These are phyloP conservation scores for Ascomycota sp. DNA, from an alignment of 2,329 filamentous ascomycete species.

Conservation along the genomic window DNA sequence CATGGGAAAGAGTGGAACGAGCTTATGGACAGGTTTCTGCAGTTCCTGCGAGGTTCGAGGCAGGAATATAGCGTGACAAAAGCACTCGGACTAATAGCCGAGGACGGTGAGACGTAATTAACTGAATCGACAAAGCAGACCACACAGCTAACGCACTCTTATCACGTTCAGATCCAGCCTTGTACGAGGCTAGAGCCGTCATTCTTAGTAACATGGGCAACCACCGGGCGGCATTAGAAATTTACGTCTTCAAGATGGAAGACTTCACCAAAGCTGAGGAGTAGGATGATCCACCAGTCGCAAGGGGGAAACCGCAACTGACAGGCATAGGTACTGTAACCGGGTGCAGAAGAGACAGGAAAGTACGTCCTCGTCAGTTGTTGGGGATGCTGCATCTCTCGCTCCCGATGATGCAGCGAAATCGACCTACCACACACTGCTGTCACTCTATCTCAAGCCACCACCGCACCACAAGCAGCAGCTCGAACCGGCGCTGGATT, in stretches of 20 bases:
- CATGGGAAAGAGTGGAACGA: constrained; percentile 29
- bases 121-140: too few species aligned
- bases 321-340: constrained; percentile 57
- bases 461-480: constrained; percentile 51
- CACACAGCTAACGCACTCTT: background rate
- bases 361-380: constrained; percentile 14
- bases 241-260: constrained; percentile 87
- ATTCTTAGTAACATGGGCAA: constrained; percentile 88
- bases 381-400: constrained; percentile 12
- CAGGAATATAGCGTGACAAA: constrained; percentile 58
- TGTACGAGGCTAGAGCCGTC: constrained; percentile 78
- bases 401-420: constrained; percentile 32
- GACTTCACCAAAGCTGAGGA: constrained; percentile 85
- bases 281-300: constrained; percentile 10
- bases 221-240: constrained; percentile 87
- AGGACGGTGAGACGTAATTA: constrained; percentile 42
- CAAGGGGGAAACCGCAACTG: constrained; percentile 3
- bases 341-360: constrained; percentile 49
- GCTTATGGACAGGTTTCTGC: constrained; percentile 46
- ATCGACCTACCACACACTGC: constrained; percentile 80
- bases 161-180: constrained; percentile 43
- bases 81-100: constrained; percentile 58
- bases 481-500: constrained; percentile 59
- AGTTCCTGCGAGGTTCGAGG: constrained; percentile 54
- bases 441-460: constrained; percentile 76